These are phyloP conservation scores for Aspergillus unguis DNA, from an alignment of 2,329 filamentous ascomycete genomes.

Conservation along the genomic window DNA sequence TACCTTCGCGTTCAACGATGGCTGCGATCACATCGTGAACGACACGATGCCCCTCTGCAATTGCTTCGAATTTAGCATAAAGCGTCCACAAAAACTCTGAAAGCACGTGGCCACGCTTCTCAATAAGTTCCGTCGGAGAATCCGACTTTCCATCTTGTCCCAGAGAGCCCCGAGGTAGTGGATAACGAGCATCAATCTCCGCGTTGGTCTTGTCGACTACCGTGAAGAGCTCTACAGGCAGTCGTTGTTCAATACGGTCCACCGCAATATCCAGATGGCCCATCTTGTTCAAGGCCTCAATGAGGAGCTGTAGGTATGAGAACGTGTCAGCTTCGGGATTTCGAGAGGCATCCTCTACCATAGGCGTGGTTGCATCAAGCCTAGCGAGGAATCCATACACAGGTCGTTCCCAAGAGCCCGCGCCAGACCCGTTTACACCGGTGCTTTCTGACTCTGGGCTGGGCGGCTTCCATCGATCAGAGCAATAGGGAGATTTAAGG, in stretches of 20 bases:
- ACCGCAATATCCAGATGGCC: slow-evolving; percentile 81
- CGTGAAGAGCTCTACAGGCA: slow-evolving; percentile 89
- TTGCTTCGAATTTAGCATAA: slow-evolving; percentile 95
- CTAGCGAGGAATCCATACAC: slow-evolving; percentile 57
- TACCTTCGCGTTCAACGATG: slow-evolving; percentile 77
- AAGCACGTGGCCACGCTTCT: slow-evolving; percentile 77
- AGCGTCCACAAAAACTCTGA: slow-evolving; percentile 88
- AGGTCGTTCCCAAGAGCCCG: slow-evolving; percentile 50
- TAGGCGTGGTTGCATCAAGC: slow-evolving; percentile 53
- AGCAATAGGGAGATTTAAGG: slow-evolving; percentile 95
- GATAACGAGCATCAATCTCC: slow-evolving; percentile 89
- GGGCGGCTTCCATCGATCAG: slow-evolving; percentile 88
- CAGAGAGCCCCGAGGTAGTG: slow-evolving; percentile 59
- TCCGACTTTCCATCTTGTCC: slow-evolving; percentile 50
- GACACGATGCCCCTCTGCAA: slow-evolving; percentile 90
- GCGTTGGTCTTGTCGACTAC: slow-evolving; percentile 94
- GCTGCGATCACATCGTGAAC: slow-evolving; percentile 89
- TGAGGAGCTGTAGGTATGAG: slow-evolving; percentile 80
- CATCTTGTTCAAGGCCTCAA: slow-evolving; percentile 87
- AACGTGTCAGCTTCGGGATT: slow-evolving; percentile 97
- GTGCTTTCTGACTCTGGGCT: slow-evolving; percentile 33
- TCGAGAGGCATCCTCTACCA: slow-evolving; percentile 83
- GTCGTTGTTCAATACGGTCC: slow-evolving; percentile 83
- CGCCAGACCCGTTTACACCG: slow-evolving; percentile 26
- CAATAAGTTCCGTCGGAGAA: slow-evolving; percentile 67